Evolutionary conservation across 495 filamentous ascomycete genomes (phyloP).

Genomic region (Daldinia vernicosa): DNA sequence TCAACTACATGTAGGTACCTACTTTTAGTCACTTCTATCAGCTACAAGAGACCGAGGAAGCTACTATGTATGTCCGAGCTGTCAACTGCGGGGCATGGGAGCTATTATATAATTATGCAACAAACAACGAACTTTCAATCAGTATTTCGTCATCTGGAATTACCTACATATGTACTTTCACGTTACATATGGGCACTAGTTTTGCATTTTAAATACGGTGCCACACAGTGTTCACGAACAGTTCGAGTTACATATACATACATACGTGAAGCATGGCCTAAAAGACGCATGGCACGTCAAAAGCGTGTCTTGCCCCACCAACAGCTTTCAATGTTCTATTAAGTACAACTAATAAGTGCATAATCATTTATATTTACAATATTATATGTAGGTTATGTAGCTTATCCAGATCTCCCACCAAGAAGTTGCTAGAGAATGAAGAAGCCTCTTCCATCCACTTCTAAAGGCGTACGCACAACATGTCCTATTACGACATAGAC

Average conservation of each 20-base stretch:
- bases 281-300: not conserved
- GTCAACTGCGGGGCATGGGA: conserved; percentile 8
- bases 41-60: not conserved
- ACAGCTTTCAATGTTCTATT: not conserved
- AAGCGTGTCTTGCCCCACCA: not conserved
- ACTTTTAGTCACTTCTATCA: not conserved
- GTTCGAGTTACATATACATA: too few species aligned
- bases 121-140: conserved; percentile 11
- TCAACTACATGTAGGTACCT: conserved; percentile 24
- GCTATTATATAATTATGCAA: not conserved
- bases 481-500: conserved; percentile 94
- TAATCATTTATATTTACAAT: not conserved
- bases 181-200: not conserved
- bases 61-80: conserved; percentile 33
- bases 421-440: conserved; percentile 1
- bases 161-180: too few species aligned
- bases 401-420: not conserved
- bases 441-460: not conserved
- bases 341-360: not conserved
- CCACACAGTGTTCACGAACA: not conserved
- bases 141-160: conserved; percentile 13
- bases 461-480: conserved; percentile 52
- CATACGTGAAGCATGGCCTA: too few species aligned
- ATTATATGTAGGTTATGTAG: not conserved
- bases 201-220: not conserved